Conservation (phyloP, 1,139 yeast species). For the Candida sp. region DNA sequence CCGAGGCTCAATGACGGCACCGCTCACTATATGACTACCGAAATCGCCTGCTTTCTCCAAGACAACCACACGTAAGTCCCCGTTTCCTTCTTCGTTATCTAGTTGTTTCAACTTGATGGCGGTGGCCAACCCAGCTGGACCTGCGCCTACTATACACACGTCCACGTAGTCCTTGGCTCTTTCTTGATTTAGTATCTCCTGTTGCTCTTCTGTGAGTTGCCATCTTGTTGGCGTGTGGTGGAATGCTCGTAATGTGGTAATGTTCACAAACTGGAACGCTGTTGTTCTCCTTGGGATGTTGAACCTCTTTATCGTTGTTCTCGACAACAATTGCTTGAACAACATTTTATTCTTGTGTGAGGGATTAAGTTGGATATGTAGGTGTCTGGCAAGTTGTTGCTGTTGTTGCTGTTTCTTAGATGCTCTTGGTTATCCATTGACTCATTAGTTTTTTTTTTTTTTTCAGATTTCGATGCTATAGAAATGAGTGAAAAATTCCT, state of each 20-base stretch:
- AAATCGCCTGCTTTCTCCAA: slow-evolving; percentile 93
- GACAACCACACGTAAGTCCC: slow-evolving; percentile 81
- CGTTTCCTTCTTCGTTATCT: slow-evolving; percentile 69
- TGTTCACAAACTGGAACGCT: neutral
- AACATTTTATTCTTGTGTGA: neutral
- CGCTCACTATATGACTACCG: slow-evolving; percentile 91
- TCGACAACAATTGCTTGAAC: slow-evolving; percentile 3
- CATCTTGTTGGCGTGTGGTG: neutral
- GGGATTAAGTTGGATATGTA: neutral
- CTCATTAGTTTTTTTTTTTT: neutral
- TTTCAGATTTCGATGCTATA: neutral
- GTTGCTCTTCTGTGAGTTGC: slow-evolving; percentile 41
- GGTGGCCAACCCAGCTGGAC: slow-evolving; percentile 96
- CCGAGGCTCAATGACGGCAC: slow-evolving; percentile 92
- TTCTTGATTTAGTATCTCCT: slow-evolving; percentile 54
- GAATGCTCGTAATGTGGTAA: neutral
- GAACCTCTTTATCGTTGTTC: neutral
- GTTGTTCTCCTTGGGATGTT: neutral
- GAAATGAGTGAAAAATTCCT: neutral
- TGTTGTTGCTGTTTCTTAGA: too few species aligned
- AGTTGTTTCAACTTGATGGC: slow-evolving; percentile 89
- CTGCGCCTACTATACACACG: slow-evolving; percentile 96
- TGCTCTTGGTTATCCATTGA: neutral
- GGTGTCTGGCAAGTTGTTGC: neutral
- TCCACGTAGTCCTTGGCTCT: slow-evolving; percentile 88